Percentiles rank a stretch among this genome's conserved stretches.
Evolutionary conservation across 2,329 filamentous ascomycete genomes (phyloP).

Genomic region (Camptophora hylomeconis): DNA sequence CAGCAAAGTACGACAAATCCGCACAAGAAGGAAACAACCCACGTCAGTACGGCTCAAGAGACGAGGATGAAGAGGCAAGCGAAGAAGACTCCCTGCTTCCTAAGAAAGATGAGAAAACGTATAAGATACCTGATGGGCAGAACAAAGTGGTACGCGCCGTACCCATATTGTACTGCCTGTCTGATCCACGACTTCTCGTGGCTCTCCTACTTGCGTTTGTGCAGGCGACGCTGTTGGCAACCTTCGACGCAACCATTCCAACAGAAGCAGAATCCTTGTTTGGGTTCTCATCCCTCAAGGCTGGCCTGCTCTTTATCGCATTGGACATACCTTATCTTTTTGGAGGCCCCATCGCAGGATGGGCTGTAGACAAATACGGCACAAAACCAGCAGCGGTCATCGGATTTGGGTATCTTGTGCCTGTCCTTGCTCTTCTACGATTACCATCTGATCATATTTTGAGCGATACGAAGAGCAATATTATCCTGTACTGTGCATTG

Average conservation of each 20-base stretch:
- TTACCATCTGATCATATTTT: conserved; percentile 16
- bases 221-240: conserved; percentile 14
- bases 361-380: conserved; percentile 35
- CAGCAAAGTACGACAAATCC: conserved; percentile 27
- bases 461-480: conserved; percentile 22
- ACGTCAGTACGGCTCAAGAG: conserved; percentile 15
- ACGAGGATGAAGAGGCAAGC: conserved; percentile 16
- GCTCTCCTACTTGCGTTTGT: conserved; percentile 16
- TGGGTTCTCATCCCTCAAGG: conserved; percentile 21
- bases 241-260: conserved; percentile 17
- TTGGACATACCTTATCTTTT: conserved; percentile 24
- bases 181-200: conserved; percentile 10
- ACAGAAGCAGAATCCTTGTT: conserved; percentile 15
- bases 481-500: conserved; percentile 32
- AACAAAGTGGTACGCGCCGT: conserved; percentile 27
- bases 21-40: too few species aligned
- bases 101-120: conserved; percentile 24
- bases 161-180: conserved; percentile 20
- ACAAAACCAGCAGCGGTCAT: conserved; percentile 19
- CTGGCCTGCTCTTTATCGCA: conserved; percentile 25
- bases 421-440: conserved; percentile 15
- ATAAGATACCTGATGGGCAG: conserved; percentile 31
- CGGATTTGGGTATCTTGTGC: conserved; percentile 15
- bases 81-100: conserved; percentile 30
- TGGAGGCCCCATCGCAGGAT: conserved; percentile 13